Evolutionary conservation across 1,284 basidiomycete species (phyloP).

Genomic region (Mrakiaceae sp.): DNA sequence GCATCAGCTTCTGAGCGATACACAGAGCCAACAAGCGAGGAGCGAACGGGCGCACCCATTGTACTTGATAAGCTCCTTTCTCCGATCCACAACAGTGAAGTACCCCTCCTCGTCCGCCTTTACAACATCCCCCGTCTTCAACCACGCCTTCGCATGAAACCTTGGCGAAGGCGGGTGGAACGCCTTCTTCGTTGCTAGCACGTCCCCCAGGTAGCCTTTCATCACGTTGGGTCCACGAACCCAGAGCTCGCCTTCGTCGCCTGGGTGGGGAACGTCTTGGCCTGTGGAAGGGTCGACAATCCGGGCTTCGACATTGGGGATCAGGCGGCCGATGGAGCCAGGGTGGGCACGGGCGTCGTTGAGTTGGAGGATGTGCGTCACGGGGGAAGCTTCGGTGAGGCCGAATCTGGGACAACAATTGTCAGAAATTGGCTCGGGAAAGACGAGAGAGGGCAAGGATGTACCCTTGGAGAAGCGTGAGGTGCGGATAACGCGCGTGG

Average conservation of each 20-base stretch:
- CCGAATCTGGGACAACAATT: constrained; percentile 35
- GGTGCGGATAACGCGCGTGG: constrained; percentile 21
- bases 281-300: constrained; percentile 42
- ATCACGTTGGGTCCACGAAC: constrained; percentile 63
- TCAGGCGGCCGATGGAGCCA: constrained; percentile 56
- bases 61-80: constrained; percentile 77
- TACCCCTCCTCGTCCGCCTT: constrained; percentile 50
- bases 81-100: constrained; percentile 36
- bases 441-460: constrained; percentile 37
- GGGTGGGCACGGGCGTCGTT: constrained; percentile 35
- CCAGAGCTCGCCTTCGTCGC: constrained; percentile 66
- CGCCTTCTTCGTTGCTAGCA: too few relatives aligned
- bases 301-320: constrained; percentile 67
- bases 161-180: too few relatives aligned
- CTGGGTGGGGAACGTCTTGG: constrained; percentile 38
- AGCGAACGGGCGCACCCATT: constrained; percentile 28
- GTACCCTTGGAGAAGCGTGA: constrained; percentile 41
- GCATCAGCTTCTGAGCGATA: neutral
- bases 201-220: constrained; percentile 37
- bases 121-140: constrained; percentile 72
- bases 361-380: constrained; percentile 30
- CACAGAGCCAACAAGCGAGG: neutral
- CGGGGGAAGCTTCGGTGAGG: constrained; percentile 40
- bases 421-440: constrained; percentile 1
- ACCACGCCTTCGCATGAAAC: constrained; percentile 48